Base-by-base conservation (phyloP, 306 rosid genomes). In the Malus asiatica region DNA sequence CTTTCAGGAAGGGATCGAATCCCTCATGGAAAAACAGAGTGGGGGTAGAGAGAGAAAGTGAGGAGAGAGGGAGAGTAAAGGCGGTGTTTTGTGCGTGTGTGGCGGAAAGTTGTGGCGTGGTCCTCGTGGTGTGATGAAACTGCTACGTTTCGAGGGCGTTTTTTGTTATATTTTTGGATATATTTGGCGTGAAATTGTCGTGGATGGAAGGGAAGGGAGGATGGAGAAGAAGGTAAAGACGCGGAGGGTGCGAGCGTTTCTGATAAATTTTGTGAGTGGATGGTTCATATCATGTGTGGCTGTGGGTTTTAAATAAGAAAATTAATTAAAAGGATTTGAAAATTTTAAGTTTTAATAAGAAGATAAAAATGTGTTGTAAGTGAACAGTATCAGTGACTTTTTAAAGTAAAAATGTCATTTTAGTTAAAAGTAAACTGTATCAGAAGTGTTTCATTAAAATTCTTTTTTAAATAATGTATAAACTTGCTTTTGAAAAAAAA, bases 321-420 rank as follows among this genome's bases (percentile, higher is more conserved):
- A 30, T 4, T 0, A 30, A 30, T 30, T 0, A 4, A 4, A 30
- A 30, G 1, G 0, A 1, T 0, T 32, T 32, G 1, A 0, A 30
- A 30, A 30, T 0, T 4, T 30, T 30, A 0, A 30, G 5, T 30
- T 30, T 30, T 30, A 30, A 30, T 30, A 0, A 30, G 4, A 30
- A 30, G 5, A 30, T 30, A 30, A 30, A 30, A 4, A 30, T 30
- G 33, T 30, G 33, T 30, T 30, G 4, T 30, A 30, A 30, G 5
- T 30, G 0, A 30, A 30, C 3, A 3, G 32, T 30, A 3, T 0
- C 4, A 30, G 4, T 3, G 2, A 2, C 3, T 30, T 30, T 27
- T 30, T 30, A 30, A 0, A 30, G 5, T 30, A 30, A 30, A 30
- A 30, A 30, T 30, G 33, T 30, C 0, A 4, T 32, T 32, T 32